Evolutionary conservation across 805 yeast species (phyloP).

Genomic region (Sugiyamaella chiloensis): DNA sequence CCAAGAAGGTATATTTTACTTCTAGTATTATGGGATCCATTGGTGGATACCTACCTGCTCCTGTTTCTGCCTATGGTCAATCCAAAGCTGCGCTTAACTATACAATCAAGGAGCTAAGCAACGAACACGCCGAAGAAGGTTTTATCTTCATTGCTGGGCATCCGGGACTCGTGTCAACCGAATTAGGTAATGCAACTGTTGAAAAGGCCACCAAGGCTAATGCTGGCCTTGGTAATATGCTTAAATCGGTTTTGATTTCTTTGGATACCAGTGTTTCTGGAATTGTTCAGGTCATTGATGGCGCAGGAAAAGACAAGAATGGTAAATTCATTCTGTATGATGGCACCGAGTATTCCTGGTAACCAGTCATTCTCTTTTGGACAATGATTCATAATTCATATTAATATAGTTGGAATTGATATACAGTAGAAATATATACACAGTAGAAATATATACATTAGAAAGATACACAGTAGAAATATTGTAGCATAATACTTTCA

Average conservation of each 20-base stretch:
- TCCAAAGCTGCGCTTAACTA: conserved; percentile 41
- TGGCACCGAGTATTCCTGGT: conserved; percentile 14
- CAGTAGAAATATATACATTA: too few species aligned
- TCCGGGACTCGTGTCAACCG: conserved; percentile 41
- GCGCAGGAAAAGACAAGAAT: conserved; percentile 26
- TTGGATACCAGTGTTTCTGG: conserved; percentile 29
- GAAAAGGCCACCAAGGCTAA: background rate
- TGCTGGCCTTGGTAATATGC: conserved; percentile 2
- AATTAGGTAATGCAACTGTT: conserved; percentile 29
- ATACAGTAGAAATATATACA: too few species aligned
- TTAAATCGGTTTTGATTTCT: conserved; percentile 12
- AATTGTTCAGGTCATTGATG: conserved; percentile 22
- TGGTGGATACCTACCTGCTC: conserved; percentile 18
- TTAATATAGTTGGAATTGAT: too few species aligned
- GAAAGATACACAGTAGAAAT: too few species aligned
- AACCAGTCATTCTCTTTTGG: too few species aligned
- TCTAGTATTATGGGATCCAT: conserved; percentile 32
- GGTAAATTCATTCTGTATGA: conserved; percentile 23
- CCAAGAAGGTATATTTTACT: conserved; percentile 31
- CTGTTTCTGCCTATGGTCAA: conserved; percentile 34
- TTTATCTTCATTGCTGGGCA: conserved; percentile 35
- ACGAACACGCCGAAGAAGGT: conserved; percentile 29
- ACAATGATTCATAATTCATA: too few species aligned
- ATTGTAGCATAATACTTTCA: too few species aligned
- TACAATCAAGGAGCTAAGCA: conserved; percentile 28